Evolutionary conservation across 441 rosid genomes (phyloP).

Genomic region (Bruguiera hainesii): DNA sequence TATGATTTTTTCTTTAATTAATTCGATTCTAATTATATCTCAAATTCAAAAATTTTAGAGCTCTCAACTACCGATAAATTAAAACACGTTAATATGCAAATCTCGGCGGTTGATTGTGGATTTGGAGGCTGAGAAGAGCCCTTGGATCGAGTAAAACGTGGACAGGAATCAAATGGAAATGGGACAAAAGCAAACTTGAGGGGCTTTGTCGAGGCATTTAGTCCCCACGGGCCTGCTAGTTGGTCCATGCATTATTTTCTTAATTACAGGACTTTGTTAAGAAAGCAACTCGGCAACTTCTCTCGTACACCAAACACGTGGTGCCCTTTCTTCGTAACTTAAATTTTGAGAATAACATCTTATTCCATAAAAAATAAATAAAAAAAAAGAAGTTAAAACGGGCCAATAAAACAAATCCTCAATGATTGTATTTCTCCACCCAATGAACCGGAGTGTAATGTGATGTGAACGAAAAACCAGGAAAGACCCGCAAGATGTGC

Average conservation of each 20-base stretch:
- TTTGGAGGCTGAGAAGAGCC: slow-evolving; percentile 3
- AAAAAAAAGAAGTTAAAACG: no score
- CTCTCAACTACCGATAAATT: no score
- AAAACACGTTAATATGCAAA: not conserved
- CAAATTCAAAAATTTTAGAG: no score
- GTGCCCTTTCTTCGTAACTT: not conserved
- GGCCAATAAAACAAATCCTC: no score
- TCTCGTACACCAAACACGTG: slow-evolving; percentile 29
- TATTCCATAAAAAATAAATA: no score
- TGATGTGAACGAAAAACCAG: no score
- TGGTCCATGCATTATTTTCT: not conserved
- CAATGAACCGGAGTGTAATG: no score
- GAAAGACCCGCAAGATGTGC: no score
- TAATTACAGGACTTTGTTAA: not conserved
- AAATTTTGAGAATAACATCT: no score
- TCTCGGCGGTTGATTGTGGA: slow-evolving; percentile 18
- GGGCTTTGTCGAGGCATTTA: slow-evolving; percentile 14
- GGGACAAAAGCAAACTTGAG: not conserved
- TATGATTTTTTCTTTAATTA: slow-evolving; percentile 17
- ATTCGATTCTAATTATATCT: no score
- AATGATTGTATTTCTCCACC: no score
- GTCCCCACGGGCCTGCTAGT: not conserved
- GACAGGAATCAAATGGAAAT: not conserved
- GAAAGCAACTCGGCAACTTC: slow-evolving; percentile 31
- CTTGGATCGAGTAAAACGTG: slow-evolving; percentile 17